phyloP scores from a whole-genome alignment of 305 asterid species.

The Fraxinus angustifolia region DNA sequence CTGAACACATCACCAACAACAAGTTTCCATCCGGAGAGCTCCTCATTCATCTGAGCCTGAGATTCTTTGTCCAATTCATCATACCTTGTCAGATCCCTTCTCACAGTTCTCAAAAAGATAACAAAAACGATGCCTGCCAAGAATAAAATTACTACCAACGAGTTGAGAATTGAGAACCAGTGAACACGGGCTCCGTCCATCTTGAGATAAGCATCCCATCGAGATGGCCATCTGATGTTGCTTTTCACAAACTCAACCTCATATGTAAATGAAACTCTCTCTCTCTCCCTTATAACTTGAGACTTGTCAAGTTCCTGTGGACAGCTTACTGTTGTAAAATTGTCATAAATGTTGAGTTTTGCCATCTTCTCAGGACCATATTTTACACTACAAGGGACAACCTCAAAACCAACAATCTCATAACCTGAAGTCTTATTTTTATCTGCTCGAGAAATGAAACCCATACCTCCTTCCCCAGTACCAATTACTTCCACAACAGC shows the following conservation, averaged over 20 bases:
- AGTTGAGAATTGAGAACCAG: slow-evolving; percentile 83
- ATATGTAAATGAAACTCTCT: slow-evolving; percentile 67
- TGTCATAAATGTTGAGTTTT: slow-evolving; percentile 59
- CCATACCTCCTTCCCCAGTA: slow-evolving; percentile 83
- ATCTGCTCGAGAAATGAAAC: slow-evolving; percentile 66
- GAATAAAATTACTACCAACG: slow-evolving; percentile 74
- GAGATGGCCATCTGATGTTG: slow-evolving; percentile 72
- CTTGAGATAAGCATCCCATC: slow-evolving; percentile 87
- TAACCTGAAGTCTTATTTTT: slow-evolving; percentile 62
- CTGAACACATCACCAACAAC: slow-evolving; percentile 86
- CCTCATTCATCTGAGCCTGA: slow-evolving; percentile 89
- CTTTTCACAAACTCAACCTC: slow-evolving; percentile 79
- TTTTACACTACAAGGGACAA: slow-evolving; percentile 70
- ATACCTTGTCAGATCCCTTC: slow-evolving; percentile 74
- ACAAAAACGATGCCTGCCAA: slow-evolving; percentile 83
- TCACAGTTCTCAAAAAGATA: slow-evolving; percentile 74
- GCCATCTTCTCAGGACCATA: slow-evolving; percentile 67
- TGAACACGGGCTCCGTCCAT: slow-evolving; percentile 90
- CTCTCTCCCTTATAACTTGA: slow-evolving; percentile 59
- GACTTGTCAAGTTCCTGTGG: slow-evolving; percentile 55
- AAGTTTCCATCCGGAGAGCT: slow-evolving; percentile 89
- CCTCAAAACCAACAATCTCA: slow-evolving; percentile 88
- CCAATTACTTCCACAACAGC: slow-evolving; percentile 70
- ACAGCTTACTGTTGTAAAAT: slow-evolving; percentile 40
- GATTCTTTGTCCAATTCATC: slow-evolving; percentile 87